Conservation (phyloP, 2,329 filamentous ascomycete species). For the Penicillium fuscoglaucum region DNA sequence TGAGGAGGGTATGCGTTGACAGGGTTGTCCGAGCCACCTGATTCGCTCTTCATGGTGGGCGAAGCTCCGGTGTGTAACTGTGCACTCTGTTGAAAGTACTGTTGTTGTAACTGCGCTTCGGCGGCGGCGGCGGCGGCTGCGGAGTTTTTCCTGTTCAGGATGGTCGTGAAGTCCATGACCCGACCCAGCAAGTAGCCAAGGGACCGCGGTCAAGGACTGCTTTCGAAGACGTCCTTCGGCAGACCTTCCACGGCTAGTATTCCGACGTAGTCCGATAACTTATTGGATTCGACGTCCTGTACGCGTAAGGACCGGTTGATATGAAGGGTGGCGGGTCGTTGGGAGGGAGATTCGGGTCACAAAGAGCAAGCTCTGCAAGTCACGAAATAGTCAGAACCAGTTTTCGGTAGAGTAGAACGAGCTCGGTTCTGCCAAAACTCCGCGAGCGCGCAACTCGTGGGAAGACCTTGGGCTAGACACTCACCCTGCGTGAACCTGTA, state of each 20-base stretch:
- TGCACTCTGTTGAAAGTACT: conserved; percentile 44
- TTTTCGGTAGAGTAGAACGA: background rate
- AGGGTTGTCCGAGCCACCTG: conserved; percentile 57
- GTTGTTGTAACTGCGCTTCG: conserved; percentile 47
- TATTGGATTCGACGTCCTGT: conserved; percentile 11
- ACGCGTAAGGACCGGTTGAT: background rate
- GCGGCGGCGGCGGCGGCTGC: conserved; percentile 45
- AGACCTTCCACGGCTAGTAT: conserved; percentile 6
- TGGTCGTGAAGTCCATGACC: conserved; percentile 55
- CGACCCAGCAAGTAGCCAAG: conserved; percentile 36
- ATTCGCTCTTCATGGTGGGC: conserved; percentile 61
- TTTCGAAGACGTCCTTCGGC: conserved; percentile 22
- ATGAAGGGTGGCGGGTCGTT: background rate
- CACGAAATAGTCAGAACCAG: background rate
- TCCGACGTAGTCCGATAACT: background rate
- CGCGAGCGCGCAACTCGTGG: background rate
- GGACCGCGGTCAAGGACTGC: conserved; percentile 35
- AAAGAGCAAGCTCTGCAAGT: background rate
- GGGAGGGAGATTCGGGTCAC: background rate
- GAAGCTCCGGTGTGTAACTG: conserved; percentile 43
- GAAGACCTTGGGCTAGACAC: background rate
- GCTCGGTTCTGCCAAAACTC: background rate
- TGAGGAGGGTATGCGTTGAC: conserved; percentile 60
- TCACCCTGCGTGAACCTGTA: conserved; percentile 12
- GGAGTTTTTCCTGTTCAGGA: conserved; percentile 53